phyloP scores from a whole-genome alignment of 345 rosid genomes.

The Dovyalis caffra region DNA sequence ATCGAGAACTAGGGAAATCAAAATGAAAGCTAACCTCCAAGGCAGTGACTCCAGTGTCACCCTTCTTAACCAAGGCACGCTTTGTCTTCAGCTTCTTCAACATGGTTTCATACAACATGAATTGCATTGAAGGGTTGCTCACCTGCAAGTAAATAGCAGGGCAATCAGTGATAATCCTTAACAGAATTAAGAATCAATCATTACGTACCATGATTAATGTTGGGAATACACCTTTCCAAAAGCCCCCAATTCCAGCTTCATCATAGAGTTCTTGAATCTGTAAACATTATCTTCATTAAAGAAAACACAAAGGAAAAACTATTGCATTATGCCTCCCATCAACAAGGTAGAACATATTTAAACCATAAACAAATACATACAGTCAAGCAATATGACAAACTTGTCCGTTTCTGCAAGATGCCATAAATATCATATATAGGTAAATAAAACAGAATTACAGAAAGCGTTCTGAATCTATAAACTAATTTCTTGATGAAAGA shows the following conservation, averaged over 20 bases:
- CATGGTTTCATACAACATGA: constrained; percentile 95
- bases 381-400: not conserved
- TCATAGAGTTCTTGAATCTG: constrained; percentile 83
- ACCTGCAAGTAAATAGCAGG: constrained; percentile 49
- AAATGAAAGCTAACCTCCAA: constrained; percentile 58
- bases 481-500: not conserved
- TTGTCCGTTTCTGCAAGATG: not conserved
- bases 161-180: constrained; percentile 30
- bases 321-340: not conserved
- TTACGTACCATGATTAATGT: constrained; percentile 86
- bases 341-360: not conserved
- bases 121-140: constrained; percentile 96
- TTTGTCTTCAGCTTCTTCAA: constrained; percentile 73
- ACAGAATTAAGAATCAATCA: constrained; percentile 30
- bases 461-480: not conserved
- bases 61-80: constrained; percentile 43
- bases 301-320: constrained; percentile 5
- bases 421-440: not conserved
- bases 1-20: not conserved
- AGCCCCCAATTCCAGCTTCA: constrained; percentile 87
- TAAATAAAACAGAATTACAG: not conserved
- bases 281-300: constrained; percentile 17
- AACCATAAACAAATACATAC: not conserved
- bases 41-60: constrained; percentile 60
- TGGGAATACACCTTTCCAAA: constrained; percentile 95